phyloP scores from a whole-genome alignment of 441 rosid species.

The Adansonia rubrostipa region DNA sequence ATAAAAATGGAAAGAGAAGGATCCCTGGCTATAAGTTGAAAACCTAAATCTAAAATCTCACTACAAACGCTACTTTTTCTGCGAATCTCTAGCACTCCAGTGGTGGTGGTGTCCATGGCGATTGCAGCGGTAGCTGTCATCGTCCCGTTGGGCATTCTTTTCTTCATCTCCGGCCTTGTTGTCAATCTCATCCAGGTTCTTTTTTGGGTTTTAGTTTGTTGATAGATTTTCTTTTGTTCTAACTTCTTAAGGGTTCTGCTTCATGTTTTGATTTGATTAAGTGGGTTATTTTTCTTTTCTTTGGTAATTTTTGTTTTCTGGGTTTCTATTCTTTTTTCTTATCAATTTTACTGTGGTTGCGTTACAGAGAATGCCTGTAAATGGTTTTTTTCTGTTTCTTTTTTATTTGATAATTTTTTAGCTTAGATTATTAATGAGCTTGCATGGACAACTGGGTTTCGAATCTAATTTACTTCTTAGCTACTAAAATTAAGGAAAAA shows the following conservation, averaged over 20 bases:
- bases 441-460: neutral
- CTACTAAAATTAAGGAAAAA: constrained; percentile 17
- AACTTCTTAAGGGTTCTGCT: constrained; percentile 11
- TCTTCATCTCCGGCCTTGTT: constrained; percentile 84
- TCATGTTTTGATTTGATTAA: neutral
- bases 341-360: neutral
- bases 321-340: neutral
- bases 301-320: neutral
- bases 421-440: too few relatives aligned
- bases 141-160: constrained; percentile 81
- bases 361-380: too few relatives aligned
- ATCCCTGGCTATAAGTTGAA: too few relatives aligned
- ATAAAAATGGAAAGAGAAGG: too few relatives aligned
- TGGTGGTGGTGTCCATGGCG: constrained; percentile 52
- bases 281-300: neutral
- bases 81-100: neutral
- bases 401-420: too few relatives aligned
- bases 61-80: neutral
- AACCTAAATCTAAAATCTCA: neutral
- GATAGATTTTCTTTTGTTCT: constrained; percentile 24
- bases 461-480: neutral
- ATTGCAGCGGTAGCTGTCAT: constrained; percentile 79
- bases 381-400: too few relatives aligned
- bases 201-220: neutral
- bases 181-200: constrained; percentile 84